A percentile compares a stretch with the other conserved stretches of the same genome.
phyloP scores from a whole-genome alignment of 805 yeast genomes.

The Torulaspora franciscae region DNA sequence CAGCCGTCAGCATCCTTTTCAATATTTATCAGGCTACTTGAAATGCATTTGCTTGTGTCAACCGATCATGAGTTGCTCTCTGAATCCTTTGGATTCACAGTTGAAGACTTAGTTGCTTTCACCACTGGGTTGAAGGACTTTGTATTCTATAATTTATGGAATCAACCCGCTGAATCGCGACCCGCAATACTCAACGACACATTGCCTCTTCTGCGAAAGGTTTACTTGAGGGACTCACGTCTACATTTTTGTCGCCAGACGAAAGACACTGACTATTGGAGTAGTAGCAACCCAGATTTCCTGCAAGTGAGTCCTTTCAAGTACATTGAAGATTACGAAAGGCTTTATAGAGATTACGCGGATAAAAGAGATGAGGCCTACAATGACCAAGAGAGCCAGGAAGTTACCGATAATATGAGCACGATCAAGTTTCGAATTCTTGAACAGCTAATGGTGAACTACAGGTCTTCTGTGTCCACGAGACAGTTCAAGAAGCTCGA shows the following conservation, averaged over 20 bases:
- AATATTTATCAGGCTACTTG: constrained; percentile 21
- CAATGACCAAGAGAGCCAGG: constrained; percentile 32
- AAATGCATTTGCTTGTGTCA: constrained; percentile 25
- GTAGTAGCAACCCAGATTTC: constrained; percentile 23
- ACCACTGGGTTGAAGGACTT: constrained; percentile 20
- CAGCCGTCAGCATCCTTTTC: constrained; percentile 12
- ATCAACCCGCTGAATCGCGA: constrained; percentile 3
- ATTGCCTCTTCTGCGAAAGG: constrained; percentile 21
- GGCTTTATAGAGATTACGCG: constrained; percentile 22
- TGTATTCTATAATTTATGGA: constrained; percentile 26
- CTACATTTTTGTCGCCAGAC: constrained; percentile 21
- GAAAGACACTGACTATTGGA: constrained; percentile 22
- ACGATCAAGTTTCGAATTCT: constrained; percentile 13
- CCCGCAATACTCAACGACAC: constrained; percentile 11
- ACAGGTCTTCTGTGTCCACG: constrained; percentile 21
- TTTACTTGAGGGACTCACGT: constrained; percentile 32
- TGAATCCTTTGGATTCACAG: constrained; percentile 15
- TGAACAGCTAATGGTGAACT: constrained; percentile 21
- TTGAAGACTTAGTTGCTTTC: constrained; percentile 15
- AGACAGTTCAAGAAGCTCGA: constrained; percentile 38
- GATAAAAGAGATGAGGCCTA: constrained; percentile 14
- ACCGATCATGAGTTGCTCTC: constrained; percentile 30
- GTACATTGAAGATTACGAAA: constrained; percentile 26
- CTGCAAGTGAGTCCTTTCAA: constrained; percentile 21
- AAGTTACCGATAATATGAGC: constrained; percentile 32